phyloP scores from a whole-genome alignment of 768 basidiomycete species.

The Tricholomella constricta region DNA sequence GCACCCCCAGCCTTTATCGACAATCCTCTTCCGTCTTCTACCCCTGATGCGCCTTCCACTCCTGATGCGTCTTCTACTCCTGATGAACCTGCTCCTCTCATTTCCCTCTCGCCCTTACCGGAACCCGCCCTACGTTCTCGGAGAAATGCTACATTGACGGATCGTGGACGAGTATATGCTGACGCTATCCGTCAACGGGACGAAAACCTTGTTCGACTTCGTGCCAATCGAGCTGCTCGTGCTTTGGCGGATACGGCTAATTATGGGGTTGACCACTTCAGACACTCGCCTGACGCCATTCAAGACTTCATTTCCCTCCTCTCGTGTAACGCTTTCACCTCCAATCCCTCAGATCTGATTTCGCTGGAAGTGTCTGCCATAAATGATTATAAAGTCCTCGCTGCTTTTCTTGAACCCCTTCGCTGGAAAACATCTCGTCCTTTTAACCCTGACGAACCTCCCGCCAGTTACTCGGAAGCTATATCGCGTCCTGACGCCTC shows the following conservation, averaged over 20 bases:
- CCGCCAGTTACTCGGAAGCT: not conserved
- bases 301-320: not conserved
- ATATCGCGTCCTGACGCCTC: not conserved
- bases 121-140: not conserved
- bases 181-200: not conserved
- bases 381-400: not conserved
- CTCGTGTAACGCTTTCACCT: not conserved
- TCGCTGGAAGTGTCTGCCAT: not conserved
- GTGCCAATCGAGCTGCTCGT: not conserved
- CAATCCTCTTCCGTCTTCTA: too few relatives aligned
- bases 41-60: too few relatives aligned
- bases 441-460: not conserved
- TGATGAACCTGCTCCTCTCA: not conserved
- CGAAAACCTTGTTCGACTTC: not conserved
- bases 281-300: not conserved
- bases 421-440: not conserved
- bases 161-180: not conserved
- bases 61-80: not conserved
- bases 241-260: not conserved
- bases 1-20: too few relatives aligned
- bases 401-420: not conserved
- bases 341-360: not conserved
- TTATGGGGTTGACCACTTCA: too few relatives aligned
- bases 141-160: not conserved
- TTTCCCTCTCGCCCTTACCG: not conserved